phyloP scores from a whole-genome alignment of 139 green algal genomes.

The Zygnema circumcarinatum region DNA sequence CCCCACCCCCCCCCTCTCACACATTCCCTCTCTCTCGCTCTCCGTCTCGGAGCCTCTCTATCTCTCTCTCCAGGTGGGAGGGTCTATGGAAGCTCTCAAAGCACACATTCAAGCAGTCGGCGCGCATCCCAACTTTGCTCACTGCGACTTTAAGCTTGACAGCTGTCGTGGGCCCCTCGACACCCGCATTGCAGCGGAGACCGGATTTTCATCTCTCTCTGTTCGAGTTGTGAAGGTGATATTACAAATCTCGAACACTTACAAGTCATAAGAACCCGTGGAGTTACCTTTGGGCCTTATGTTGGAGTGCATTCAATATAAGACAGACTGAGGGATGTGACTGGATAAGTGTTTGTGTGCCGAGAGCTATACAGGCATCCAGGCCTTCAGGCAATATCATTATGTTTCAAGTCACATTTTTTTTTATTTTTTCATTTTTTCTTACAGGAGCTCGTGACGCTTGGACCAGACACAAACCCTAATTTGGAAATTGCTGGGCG shows the following conservation, averaged over 20 bases:
- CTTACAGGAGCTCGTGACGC: not conserved
- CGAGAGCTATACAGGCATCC: too few relatives aligned
- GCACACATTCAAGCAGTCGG: constrained; percentile 28
- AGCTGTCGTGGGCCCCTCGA: constrained; percentile 27
- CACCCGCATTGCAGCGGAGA: constrained; percentile 6
- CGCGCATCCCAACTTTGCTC: constrained; percentile 8
- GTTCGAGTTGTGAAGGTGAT: constrained; percentile 55
- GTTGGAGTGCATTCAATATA: not conserved
- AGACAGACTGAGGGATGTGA: too few relatives aligned
- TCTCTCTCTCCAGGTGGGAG: constrained; percentile 47
- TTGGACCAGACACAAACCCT: not conserved
- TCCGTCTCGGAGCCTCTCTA: not conserved
- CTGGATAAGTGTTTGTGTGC: too few relatives aligned
- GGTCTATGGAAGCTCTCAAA: constrained; percentile 21
- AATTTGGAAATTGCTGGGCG: not conserved
- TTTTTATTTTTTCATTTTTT: not conserved
- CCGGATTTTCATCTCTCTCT: constrained; percentile 22
- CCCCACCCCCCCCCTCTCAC: too few relatives aligned
- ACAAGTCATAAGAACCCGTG: too few relatives aligned
- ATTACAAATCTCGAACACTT: not conserved
- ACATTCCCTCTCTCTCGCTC: not conserved
- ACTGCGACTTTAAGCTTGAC: constrained; percentile 63
- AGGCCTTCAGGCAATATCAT: too few relatives aligned
- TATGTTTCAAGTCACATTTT: too few relatives aligned
- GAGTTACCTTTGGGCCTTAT: too few relatives aligned